Percentiles rank a stretch among this genome's conserved stretches.
Evolutionary conservation across 139 green algal genomes (phyloP).

Genomic region (Prasinococcaceae sp.): DNA sequence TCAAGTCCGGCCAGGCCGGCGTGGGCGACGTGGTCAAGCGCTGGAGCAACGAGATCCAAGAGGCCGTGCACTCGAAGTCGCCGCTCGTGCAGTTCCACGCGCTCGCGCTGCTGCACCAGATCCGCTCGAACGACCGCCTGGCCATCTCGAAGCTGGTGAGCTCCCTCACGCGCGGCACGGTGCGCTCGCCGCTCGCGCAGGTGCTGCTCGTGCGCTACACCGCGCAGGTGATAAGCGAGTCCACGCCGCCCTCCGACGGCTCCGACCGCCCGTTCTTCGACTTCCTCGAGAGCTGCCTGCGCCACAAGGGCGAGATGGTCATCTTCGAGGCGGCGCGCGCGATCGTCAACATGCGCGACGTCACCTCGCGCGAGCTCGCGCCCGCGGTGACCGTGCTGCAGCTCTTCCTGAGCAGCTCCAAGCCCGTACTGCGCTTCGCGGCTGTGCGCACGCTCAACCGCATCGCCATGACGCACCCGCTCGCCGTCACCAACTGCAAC

Average conservation of each 20-base stretch:
- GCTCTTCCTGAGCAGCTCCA: conserved; percentile 90
- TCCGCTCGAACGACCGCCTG: conserved; percentile 78
- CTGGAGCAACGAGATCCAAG: conserved; percentile 92
- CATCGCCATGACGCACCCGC: conserved; percentile 86
- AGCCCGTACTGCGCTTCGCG: conserved; percentile 92
- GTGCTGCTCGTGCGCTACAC: conserved; percentile 89
- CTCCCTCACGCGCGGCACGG: conserved; percentile 54
- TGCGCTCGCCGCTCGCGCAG: conserved; percentile 87
- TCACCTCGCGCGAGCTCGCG: conserved; percentile 75
- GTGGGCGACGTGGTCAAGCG: conserved; percentile 93
- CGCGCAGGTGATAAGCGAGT: conserved; percentile 39
- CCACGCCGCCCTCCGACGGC: neutral
- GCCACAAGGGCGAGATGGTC: conserved; percentile 85
- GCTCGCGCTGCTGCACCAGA: conserved; percentile 77
- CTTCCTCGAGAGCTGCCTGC: conserved; percentile 89
- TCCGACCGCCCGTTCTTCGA: conserved; percentile 89
- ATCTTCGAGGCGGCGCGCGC: conserved; percentile 86
- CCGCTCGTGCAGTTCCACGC: conserved; percentile 94
- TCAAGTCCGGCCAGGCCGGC: too few relatives aligned
- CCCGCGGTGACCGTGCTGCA: conserved; percentile 95
- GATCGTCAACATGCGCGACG: conserved; percentile 78
- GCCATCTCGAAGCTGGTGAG: conserved; percentile 93
- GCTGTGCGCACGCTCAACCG: conserved; percentile 74
- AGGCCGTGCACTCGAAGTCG: conserved; percentile 73
- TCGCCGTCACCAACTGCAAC: conserved; percentile 93